Evolutionary conservation across 2,329 filamentous ascomycete species (phyloP).

Genomic region (Aspergillus latus): DNA sequence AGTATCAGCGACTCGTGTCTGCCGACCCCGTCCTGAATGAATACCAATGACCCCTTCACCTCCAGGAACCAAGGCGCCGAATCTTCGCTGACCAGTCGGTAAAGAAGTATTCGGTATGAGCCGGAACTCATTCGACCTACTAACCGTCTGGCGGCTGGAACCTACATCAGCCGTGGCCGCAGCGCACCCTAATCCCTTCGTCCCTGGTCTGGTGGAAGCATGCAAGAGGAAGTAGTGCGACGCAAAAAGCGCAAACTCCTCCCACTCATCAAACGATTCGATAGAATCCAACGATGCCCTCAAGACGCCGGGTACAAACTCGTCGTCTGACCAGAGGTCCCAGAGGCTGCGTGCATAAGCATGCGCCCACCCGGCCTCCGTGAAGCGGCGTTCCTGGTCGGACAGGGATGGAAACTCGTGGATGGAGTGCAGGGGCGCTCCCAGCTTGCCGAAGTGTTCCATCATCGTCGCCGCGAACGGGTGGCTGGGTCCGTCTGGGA

Average conservation of each 20-base stretch:
- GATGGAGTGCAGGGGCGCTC: slow-evolving; percentile 74
- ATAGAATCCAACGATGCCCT: slow-evolving; percentile 64
- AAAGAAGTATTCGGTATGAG: slow-evolving; percentile 27
- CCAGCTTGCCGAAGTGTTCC: slow-evolving; percentile 75
- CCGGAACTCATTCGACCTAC: slow-evolving; percentile 19
- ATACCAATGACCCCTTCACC: slow-evolving; percentile 33
- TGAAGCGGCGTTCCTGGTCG: slow-evolving; percentile 70
- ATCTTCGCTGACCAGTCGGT: slow-evolving; percentile 56
- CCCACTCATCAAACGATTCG: slow-evolving; percentile 94
- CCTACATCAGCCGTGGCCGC: not conserved
- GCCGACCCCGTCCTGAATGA: slow-evolving; percentile 46
- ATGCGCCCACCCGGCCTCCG: slow-evolving; percentile 64
- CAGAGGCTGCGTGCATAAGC: slow-evolving; percentile 70
- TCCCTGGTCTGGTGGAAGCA: slow-evolving; percentile 50
- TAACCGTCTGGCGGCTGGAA: not conserved
- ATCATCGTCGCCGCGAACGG: slow-evolving; percentile 89
- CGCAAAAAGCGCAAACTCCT: slow-evolving; percentile 83
- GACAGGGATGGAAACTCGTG: slow-evolving; percentile 64
- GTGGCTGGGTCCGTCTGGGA: slow-evolving; percentile 73
- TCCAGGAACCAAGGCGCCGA: slow-evolving; percentile 56
- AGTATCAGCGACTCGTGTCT: slow-evolving; percentile 50
- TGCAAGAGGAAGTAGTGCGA: slow-evolving; percentile 80
- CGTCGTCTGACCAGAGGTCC: slow-evolving; percentile 73
- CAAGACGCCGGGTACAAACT: slow-evolving; percentile 62
- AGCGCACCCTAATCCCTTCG: not conserved